Percentiles rank a stretch among this genome's conserved stretches.
These are phyloP conservation scores for Terana coerulea DNA, from an alignment of 768 basidiomycete genomes.

Conservation along the genomic window DNA sequence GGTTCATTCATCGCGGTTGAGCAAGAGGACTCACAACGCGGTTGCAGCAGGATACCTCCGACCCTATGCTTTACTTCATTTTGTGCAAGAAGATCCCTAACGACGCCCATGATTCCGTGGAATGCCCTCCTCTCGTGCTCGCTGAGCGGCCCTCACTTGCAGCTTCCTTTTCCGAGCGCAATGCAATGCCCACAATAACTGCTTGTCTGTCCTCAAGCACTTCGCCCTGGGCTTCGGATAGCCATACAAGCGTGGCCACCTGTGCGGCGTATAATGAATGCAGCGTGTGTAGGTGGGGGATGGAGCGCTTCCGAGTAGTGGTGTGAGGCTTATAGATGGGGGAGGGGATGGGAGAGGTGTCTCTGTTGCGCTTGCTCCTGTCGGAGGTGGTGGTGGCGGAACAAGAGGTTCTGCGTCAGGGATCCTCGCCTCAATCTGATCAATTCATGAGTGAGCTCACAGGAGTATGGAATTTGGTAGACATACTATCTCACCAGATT, in stretches of 20 bases:
- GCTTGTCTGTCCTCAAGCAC: slow-evolving; percentile 46
- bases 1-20: slow-evolving; percentile 3
- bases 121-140: slow-evolving; percentile 37
- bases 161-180: slow-evolving; percentile 37
- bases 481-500: slow-evolving; percentile 53
- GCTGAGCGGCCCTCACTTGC: slow-evolving; percentile 16
- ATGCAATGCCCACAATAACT: slow-evolving; percentile 73
- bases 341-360: slow-evolving; percentile 51
- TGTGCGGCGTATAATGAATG: slow-evolving; percentile 84
- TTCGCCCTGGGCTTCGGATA: slow-evolving; percentile 37
- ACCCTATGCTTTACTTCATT: no score
- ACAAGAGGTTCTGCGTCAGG: slow-evolving; percentile 58
- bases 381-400: slow-evolving; percentile 32
- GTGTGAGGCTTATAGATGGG: slow-evolving; percentile 69
- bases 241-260: slow-evolving; percentile 83
- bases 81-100: slow-evolving; percentile 27
- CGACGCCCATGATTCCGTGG: slow-evolving; percentile 40
- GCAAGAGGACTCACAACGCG: no score
- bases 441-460: slow-evolving; percentile 8
- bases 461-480: slow-evolving; percentile 4
- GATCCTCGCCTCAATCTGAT: slow-evolving; percentile 76
- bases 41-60: no score
- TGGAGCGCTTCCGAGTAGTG: slow-evolving; percentile 72
- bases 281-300: slow-evolving; percentile 64
- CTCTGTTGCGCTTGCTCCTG: slow-evolving; percentile 30